These are phyloP conservation scores for Nitzschia palea DNA, from an alignment of 108 stramenopile species.

Conservation along the genomic window DNA sequence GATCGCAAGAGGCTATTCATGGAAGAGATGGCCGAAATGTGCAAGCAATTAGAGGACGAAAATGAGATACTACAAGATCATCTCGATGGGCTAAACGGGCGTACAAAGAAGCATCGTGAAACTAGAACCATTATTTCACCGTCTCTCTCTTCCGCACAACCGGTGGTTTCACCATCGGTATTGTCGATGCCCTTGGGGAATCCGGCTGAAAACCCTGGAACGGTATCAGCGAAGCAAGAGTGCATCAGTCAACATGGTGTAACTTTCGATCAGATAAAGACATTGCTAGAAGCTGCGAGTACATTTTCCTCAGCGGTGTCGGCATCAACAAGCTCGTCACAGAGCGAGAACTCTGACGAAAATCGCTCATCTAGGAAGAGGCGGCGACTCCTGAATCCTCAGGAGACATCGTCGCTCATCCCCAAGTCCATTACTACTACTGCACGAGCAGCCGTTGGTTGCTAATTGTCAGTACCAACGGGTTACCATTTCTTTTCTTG, in stretches of 20 bases:
- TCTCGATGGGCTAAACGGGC: slow-evolving; percentile 45
- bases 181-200: neutral
- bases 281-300: slow-evolving; percentile 61
- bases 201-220: no score
- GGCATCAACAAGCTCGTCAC: neutral
- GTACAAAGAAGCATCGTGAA: neutral
- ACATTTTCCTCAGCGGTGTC: slow-evolving; percentile 22
- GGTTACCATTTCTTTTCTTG: neutral
- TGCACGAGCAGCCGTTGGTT: neutral
- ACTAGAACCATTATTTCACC: slow-evolving; percentile 4
- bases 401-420: neutral
- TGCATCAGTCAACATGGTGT: slow-evolving; percentile 33
- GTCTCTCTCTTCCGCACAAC: slow-evolving; percentile 1
- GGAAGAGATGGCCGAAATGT: slow-evolving; percentile 86
- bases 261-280: slow-evolving; percentile 64
- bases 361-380: slow-evolving; percentile 15
- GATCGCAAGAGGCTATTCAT: slow-evolving; percentile 83
- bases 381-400: neutral
- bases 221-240: neutral
- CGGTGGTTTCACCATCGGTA: neutral
- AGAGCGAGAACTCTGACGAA: slow-evolving; percentile 3
- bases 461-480: no score
- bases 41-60: slow-evolving; percentile 68
- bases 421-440: slow-evolving; percentile 11
- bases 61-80: slow-evolving; percentile 61